phyloP scores from a whole-genome alignment of 768 basidiomycete species.

The Filobasidium floriforme region DNA sequence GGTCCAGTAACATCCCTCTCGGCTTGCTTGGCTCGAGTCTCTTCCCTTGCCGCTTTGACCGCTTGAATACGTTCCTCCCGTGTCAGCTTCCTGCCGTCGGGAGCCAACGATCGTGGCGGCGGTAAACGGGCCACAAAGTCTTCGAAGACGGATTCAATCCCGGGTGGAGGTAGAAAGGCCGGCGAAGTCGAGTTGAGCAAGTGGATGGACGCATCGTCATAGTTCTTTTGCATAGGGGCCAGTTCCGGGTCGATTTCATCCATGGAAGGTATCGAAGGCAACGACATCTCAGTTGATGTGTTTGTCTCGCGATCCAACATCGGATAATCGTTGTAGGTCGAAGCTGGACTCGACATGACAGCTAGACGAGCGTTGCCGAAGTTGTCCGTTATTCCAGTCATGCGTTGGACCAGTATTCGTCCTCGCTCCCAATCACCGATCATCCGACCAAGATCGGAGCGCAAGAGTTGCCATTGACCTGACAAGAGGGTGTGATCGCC shows the following conservation, averaged over 20 bases:
- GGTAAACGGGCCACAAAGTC: neutral
- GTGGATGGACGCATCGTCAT: slow-evolving; percentile 14
- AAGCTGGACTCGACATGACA: neutral
- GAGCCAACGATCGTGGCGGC: neutral
- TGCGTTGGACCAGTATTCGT: slow-evolving; percentile 21
- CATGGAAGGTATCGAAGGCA: slow-evolving; percentile 9
- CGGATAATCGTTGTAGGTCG: neutral
- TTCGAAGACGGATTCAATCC: slow-evolving; percentile 36
- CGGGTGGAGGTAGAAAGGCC: slow-evolving; percentile 27
- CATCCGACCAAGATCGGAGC: slow-evolving; percentile 31
- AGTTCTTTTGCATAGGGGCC: slow-evolving; percentile 1
- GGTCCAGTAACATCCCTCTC: neutral
- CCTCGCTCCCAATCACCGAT: slow-evolving; percentile 40
- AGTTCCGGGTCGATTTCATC: slow-evolving; percentile 1
- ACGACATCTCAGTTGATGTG: slow-evolving; percentile 14
- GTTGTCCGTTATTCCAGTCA: slow-evolving; percentile 7
- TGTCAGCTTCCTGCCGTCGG: slow-evolving; percentile 24
- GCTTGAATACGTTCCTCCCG: slow-evolving; percentile 35
- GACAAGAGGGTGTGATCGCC: neutral
- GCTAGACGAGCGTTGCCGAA: neutral
- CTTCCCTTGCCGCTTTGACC: slow-evolving; percentile 27
- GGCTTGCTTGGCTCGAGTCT: slow-evolving; percentile 16
- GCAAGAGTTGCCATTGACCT: slow-evolving; percentile 26
- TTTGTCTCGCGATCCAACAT: slow-evolving; percentile 10
- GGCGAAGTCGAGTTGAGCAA: slow-evolving; percentile 15